These are phyloP conservation scores for Fusarium sulawesiense DNA, from an alignment of 2,329 filamentous ascomycete species.

Conservation along the genomic window DNA sequence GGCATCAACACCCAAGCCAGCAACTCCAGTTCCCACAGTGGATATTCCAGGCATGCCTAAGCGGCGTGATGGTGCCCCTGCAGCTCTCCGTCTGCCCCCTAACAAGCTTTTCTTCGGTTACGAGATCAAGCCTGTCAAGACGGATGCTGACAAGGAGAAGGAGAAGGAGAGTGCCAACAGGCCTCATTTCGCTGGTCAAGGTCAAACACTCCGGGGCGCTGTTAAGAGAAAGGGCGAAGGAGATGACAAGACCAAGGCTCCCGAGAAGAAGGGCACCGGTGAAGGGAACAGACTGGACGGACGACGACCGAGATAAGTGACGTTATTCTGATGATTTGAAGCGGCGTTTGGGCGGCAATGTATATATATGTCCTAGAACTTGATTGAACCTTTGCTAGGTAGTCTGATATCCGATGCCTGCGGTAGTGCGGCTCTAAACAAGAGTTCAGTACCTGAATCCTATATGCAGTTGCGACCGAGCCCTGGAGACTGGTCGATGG, in stretches of 20 bases:
- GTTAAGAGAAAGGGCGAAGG: slow-evolving; percentile 76
- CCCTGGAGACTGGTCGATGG: not conserved
- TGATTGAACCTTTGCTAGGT: slow-evolving; percentile 8
- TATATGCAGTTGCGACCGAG: not conserved
- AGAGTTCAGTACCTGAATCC: not conserved
- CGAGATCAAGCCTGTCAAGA: slow-evolving; percentile 88
- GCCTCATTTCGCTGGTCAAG: slow-evolving; percentile 85
- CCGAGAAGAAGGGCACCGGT: slow-evolving; percentile 59
- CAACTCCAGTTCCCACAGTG: slow-evolving; percentile 71
- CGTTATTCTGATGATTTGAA: slow-evolving; percentile 7
- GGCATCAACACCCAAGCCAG: slow-evolving; percentile 70
- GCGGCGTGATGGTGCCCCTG: slow-evolving; percentile 77
- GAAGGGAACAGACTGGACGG: slow-evolving; percentile 61
- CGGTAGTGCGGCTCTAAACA: not conserved
- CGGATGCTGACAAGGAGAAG: slow-evolving; percentile 76
- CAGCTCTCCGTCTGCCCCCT: slow-evolving; percentile 83
- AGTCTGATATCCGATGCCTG: not conserved
- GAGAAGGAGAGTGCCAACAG: slow-evolving; percentile 72
- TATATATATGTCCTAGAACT: slow-evolving; percentile 22
- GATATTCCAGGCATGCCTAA: slow-evolving; percentile 49
- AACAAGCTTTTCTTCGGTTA: slow-evolving; percentile 98
- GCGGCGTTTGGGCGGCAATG: slow-evolving; percentile 43
- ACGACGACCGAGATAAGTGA: slow-evolving; percentile 48
- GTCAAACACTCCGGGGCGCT: slow-evolving; percentile 78
- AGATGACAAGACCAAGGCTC: slow-evolving; percentile 60